Conservation (phyloP, 2,329 filamentous ascomycete species). For the Ophiostoma perfectum region DNA sequence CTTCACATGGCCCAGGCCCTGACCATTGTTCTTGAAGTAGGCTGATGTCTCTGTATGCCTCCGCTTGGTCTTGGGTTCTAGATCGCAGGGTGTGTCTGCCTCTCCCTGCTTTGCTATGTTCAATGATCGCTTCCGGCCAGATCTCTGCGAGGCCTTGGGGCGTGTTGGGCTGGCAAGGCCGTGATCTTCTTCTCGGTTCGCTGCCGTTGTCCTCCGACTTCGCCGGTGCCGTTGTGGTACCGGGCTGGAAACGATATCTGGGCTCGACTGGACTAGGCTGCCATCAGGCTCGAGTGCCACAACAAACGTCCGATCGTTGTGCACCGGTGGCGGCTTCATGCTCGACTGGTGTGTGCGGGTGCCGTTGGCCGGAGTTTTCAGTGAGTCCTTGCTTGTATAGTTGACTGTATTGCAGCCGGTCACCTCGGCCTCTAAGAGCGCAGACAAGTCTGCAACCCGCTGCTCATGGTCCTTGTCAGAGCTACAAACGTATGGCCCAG, state of each 20-base stretch:
- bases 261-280: background rate
- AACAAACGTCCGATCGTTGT: constrained; percentile 7
- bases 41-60: constrained; percentile 12
- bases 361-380: constrained; percentile 16
- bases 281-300: constrained; percentile 1
- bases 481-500: background rate
- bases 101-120: background rate
- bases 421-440: constrained; percentile 19
- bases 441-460: constrained; percentile 18
- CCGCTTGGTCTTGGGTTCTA: background rate
- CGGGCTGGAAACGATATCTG: constrained; percentile 8
- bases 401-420: background rate
- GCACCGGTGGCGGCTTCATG: constrained; percentile 20
- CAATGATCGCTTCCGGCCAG: constrained; percentile 7
- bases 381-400: background rate
- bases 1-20: background rate
- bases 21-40: constrained; percentile 5
- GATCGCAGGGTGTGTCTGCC: background rate
- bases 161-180: background rate
- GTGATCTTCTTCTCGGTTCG: background rate
- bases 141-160: background rate
- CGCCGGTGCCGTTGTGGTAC: constrained; percentile 5
- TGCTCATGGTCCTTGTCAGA: constrained; percentile 18
- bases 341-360: background rate
- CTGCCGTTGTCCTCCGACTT: background rate